Evolutionary conservation across 2,329 filamentous ascomycete species (phyloP), one percentile per base, ranked within the genome.

Genomic region (Pseudopyricularia cyperi): DNA sequence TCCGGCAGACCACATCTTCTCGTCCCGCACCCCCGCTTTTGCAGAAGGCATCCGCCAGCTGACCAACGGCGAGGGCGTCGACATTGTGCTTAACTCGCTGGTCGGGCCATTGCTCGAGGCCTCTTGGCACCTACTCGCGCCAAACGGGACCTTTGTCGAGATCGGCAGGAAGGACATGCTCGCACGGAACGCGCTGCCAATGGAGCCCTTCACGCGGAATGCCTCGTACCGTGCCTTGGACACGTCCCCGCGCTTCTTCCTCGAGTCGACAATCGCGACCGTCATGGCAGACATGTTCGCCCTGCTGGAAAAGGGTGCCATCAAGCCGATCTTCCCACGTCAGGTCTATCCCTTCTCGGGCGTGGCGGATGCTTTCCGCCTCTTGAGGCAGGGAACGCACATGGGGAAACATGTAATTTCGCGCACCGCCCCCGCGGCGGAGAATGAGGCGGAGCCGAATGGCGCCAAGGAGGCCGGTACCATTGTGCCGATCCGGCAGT

Each of bases 1-100:
- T 12, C 58, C 62, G 0, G 52, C 56, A 7, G 53, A 55, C 5
- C 62, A 64, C 50, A 67, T 71, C 34, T 65, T 71, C 51, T 59
- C 56, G 9, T 62, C 59, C 19, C 58, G 63, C 3, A 55, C 60
- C 28, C 30, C 39, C 17, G 34, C 19, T 5, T 49, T 49, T n/a
- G 47, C 32, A 1, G 17, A 48, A 1, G 60, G 58, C 4, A 55
- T 68, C 2, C 54, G 59, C 50, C 39, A 46, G 0, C 55, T 57
- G 0, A 68, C 65, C 0, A 44, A 55, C 1, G 57, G 59, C 28
- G 48, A 52, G 2, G 66, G 66, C 7, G 66, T 68, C 11, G 64
- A 69, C 37, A 54, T 66, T 2, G 57, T 67, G 0, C 51, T 69
- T 2, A 66, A 66, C 51, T 64, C 62, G 0, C 50, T 68, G 0